Conservation (phyloP, 2,329 filamentous ascomycete genomes). For the Colletotrichum incanum region DNA sequence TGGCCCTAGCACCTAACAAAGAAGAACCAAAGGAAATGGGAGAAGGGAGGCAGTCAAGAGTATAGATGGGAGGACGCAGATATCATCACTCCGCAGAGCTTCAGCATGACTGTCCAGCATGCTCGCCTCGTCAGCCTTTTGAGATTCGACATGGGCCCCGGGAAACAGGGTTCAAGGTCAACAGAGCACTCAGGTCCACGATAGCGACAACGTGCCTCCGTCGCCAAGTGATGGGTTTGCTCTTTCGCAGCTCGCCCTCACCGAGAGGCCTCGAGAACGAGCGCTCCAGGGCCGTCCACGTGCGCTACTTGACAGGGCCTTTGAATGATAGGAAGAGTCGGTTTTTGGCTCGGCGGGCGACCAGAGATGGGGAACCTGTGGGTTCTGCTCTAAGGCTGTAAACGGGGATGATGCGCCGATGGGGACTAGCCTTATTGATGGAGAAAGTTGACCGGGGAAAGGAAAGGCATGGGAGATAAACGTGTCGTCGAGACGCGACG, state of each 20-base stretch:
- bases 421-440: slow-evolving; percentile 8
- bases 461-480: not conserved
- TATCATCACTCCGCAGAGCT: not conserved
- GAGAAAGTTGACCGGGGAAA: not conserved
- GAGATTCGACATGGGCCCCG: not conserved
- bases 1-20: too few species aligned
- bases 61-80: not conserved
- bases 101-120: not conserved
- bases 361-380: not conserved
- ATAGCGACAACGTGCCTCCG: slow-evolving; percentile 11
- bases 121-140: not conserved
- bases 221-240: slow-evolving; percentile 1
- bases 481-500: not conserved
- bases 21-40: not conserved
- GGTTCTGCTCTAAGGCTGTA: not conserved
- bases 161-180: not conserved
- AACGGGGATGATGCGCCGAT: slow-evolving; percentile 16
- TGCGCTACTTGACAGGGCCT: not conserved
- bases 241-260: not conserved
- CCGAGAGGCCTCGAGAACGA: not conserved
- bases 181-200: slow-evolving; percentile 14
- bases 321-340: not conserved
- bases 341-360: not conserved
- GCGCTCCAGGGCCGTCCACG: not conserved
- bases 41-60: not conserved